Evolutionary conservation across 2,329 filamentous ascomycete genomes (phyloP).

Genomic region (Sarocladium strictum): DNA sequence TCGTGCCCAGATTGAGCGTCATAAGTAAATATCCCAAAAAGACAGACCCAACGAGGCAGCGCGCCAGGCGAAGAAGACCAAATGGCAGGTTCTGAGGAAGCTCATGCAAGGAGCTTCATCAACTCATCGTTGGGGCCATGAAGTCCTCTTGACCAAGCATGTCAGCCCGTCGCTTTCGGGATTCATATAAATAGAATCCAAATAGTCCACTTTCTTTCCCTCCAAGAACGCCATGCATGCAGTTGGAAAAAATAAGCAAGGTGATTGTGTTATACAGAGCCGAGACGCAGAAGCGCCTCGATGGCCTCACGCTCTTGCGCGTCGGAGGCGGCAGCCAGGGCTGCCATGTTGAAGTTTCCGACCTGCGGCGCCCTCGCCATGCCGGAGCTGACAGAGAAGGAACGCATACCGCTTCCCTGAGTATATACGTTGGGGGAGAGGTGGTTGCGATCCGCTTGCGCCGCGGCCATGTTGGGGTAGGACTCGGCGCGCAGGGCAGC

Average conservation of each 20-base stretch:
- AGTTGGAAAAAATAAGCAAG: conserved; percentile 14
- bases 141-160: background rate
- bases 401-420: conserved; percentile 35
- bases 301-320: conserved; percentile 76
- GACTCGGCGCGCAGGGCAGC: conserved; percentile 70
- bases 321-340: conserved; percentile 48
- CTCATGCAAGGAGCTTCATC: background rate
- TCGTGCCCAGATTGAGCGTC: background rate
- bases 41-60: background rate
- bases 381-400: conserved; percentile 43
- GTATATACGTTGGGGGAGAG: conserved; percentile 41
- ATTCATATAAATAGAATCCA: background rate
- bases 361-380: conserved; percentile 49
- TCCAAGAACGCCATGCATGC: conserved; percentile 48
- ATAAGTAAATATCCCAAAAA: background rate
- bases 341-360: conserved; percentile 38
- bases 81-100: background rate
- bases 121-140: background rate
- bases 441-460: conserved; percentile 46
- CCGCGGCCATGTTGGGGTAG: conserved; percentile 48
- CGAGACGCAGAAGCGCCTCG: conserved; percentile 73
- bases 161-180: background rate
- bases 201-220: background rate
- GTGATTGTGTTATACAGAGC: conserved; percentile 61
- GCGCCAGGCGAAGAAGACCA: background rate